phyloP scores from a whole-genome alignment of 768 basidiomycete species.

The Rhizopogon vulgaris region DNA sequence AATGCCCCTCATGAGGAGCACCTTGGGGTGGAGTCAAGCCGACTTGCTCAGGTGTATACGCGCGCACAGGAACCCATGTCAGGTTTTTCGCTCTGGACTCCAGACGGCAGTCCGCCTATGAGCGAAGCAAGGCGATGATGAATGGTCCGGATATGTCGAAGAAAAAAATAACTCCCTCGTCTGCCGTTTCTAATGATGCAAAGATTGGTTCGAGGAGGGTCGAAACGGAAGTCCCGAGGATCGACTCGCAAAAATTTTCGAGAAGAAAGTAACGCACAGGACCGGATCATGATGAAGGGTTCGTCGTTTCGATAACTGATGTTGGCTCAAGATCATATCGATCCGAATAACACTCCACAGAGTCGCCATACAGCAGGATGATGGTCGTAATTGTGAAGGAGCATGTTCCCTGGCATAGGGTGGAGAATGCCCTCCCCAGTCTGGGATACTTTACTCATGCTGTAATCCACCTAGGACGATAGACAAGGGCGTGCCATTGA shows the following conservation, averaged over 20 bases:
- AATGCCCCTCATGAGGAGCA: conserved; percentile 45
- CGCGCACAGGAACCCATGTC: conserved; percentile 61
- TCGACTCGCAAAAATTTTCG: conserved; percentile 13
- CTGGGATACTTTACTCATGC: background rate
- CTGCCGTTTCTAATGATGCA: background rate
- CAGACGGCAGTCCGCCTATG: conserved; percentile 50
- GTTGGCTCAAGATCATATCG: conserved; percentile 25
- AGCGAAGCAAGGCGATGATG: conserved; percentile 40
- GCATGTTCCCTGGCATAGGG: conserved; percentile 42
- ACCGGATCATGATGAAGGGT: background rate
- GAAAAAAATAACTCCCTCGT: conserved; percentile 28
- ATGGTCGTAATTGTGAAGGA: conserved; percentile 34
- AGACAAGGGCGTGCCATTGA: conserved; percentile 47
- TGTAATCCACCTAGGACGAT: conserved; percentile 49
- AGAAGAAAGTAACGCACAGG: conserved; percentile 2
- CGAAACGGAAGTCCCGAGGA: background rate
- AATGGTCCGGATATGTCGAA: conserved; percentile 40
- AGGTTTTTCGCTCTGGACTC: conserved; percentile 40
- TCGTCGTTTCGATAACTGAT: background rate
- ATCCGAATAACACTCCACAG: conserved; percentile 41
- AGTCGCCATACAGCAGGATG: too few species aligned
- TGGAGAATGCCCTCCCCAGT: conserved; percentile 32
- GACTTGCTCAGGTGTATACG: conserved; percentile 40
- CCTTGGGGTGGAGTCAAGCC: conserved; percentile 37
- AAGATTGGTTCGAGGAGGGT: background rate